Evolutionary conservation across 2,329 filamentous ascomycete genomes (phyloP), one percentile per base, ranked within the genome.

Genomic region (Ramularia endophylla): DNA sequence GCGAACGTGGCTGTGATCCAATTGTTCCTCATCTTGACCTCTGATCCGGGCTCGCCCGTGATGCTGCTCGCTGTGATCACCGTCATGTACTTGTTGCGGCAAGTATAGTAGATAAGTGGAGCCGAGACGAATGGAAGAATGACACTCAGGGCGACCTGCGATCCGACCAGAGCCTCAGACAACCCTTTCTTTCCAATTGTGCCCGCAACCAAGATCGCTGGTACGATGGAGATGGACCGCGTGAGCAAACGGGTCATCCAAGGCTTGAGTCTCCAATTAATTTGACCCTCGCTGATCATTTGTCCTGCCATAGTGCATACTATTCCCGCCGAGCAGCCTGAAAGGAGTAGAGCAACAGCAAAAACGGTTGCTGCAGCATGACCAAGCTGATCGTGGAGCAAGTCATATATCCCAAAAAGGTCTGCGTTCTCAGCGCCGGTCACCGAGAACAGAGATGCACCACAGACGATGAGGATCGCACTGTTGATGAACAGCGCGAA

Each of bases 241-340:
- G 87, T 94, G 36, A 90, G 64, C 3, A 94, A 73, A 8, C 87
- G 75, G 2, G 87, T 81, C 8, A 89, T 56, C 87, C 87, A 94
- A 0, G 87, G 87, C 46, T 73, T 72, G 22, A 89, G 64, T 4
- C 67, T 78, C 84, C 86, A 88, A 34, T 79, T 78, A 32, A 94
- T 63, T 46, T 87, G 85, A 5, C 87, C 87, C 61, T 94, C 87
- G 48, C 80, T 82, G 16, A 94, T 83, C 81, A 94, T 92, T 62
- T 94, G 87, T 0, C 87, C 87, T 0, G 87, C 78, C 52, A 94
- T 92, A 1, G 88, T 94, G 66, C 87, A 94, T 2, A 94, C 83
- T 27, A 94, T 86, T 5, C 87, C 87, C 0, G 87, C 87, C 0
- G 81, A 86, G 9, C 87, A 75, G 7, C 87, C 87, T 0, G 83